Conservation (phyloP, 805 yeast species). For the Wickerhamia fluorescens region DNA sequence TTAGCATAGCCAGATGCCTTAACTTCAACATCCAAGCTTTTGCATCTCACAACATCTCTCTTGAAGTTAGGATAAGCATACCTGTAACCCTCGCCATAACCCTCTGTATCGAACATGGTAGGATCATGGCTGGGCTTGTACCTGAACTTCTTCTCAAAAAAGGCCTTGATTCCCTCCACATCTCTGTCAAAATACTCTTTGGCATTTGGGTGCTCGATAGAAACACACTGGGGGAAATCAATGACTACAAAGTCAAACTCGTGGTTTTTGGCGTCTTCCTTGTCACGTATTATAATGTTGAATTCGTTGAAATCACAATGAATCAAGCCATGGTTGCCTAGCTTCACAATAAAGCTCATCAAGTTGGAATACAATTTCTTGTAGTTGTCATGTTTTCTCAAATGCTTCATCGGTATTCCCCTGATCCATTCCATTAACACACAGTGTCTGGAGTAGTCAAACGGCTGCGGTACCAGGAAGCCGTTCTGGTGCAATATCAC, state of each 20-base stretch:
- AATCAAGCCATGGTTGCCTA: conserved; percentile 84
- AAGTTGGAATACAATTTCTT: conserved; percentile 72
- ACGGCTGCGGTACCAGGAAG: conserved; percentile 82
- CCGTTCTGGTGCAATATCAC: conserved; percentile 63
- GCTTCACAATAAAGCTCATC: conserved; percentile 77
- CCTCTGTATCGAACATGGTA: conserved; percentile 69
- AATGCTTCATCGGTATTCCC: conserved; percentile 86
- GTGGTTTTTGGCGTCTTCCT: conserved; percentile 39
- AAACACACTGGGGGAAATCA: conserved; percentile 97
- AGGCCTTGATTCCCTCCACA: conserved; percentile 80
- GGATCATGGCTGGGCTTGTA: conserved; percentile 65
- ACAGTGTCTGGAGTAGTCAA: conserved; percentile 84
- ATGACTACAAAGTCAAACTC: conserved; percentile 80
- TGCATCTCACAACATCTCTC: conserved; percentile 65
- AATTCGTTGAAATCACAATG: conserved; percentile 98
- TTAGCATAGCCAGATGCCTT: conserved; percentile 81
- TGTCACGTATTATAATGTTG: conserved; percentile 78
- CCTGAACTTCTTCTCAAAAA: conserved; percentile 71
- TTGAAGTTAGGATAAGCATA: conserved; percentile 73
- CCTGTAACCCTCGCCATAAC: conserved; percentile 74
- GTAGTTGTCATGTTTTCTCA: conserved; percentile 63
- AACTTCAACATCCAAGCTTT: conserved; percentile 73
- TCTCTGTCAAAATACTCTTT: conserved; percentile 85
- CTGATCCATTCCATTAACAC: conserved; percentile 86
- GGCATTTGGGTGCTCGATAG: conserved; percentile 87